Evolutionary conservation across 805 yeast genomes (phyloP).

Genomic region (Kluyveromyces nonfermentans): DNA sequence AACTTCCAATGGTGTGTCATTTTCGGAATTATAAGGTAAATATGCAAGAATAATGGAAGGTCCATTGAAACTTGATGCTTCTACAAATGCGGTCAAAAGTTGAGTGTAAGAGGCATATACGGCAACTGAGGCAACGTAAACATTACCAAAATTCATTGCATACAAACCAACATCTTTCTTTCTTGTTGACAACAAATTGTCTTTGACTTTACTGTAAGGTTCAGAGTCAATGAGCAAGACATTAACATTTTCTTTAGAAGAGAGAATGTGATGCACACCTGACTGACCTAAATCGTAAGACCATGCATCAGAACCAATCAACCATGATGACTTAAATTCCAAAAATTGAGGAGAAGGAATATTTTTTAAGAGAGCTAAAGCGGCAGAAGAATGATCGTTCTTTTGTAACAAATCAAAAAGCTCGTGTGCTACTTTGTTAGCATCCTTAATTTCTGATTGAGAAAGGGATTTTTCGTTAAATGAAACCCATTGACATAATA

Average conservation of each 20-base stretch:
- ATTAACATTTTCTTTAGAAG: constrained; percentile 70
- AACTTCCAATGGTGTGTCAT: constrained; percentile 59
- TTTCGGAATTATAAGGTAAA: constrained; percentile 62
- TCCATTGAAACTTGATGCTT: constrained; percentile 83
- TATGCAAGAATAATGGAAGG: constrained; percentile 90
- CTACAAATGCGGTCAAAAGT: constrained; percentile 76
- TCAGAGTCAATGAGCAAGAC: constrained; percentile 82
- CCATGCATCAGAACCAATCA: constrained; percentile 93
- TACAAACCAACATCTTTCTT: constrained; percentile 90
- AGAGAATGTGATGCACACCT: constrained; percentile 77
- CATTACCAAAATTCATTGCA: constrained; percentile 86
- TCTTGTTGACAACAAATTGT: constrained; percentile 38
- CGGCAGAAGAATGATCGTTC: constrained; percentile 33
- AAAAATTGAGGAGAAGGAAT: constrained; percentile 37
- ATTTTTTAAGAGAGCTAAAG: constrained; percentile 35
- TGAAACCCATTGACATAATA: constrained; percentile 63
- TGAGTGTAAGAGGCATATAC: constrained; percentile 91
- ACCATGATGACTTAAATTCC: constrained; percentile 53
- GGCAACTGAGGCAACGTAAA: constrained; percentile 91
- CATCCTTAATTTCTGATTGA: constrained; percentile 19
- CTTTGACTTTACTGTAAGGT: constrained; percentile 42
- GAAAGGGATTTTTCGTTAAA: constrained; percentile 33
- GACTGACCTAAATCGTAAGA: constrained; percentile 86
- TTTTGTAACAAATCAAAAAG: constrained; percentile 32
- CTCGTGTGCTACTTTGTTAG: constrained; percentile 26